A percentile compares a stretch with the other conserved stretches of the same genome.
These are phyloP conservation scores for Trametes gibbosa DNA, from an alignment of 768 basidiomycete genomes.

Conservation along the genomic window DNA sequence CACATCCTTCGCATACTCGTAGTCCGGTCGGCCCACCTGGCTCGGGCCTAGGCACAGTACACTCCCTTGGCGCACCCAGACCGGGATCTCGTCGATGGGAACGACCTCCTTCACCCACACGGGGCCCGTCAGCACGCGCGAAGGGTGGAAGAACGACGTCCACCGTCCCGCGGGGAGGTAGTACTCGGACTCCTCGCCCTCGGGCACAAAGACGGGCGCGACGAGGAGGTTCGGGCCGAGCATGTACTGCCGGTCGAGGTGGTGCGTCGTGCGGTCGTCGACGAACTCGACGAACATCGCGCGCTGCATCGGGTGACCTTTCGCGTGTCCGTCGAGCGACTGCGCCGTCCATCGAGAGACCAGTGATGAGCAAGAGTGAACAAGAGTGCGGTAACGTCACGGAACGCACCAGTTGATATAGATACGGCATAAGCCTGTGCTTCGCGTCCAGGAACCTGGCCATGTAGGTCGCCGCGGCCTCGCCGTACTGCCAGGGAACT, in stretches of 20 bases:
- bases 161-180: constrained; percentile 60
- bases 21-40: constrained; percentile 54
- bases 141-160: constrained; percentile 58
- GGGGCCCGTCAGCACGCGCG: constrained; percentile 55
- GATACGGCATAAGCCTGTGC: constrained; percentile 72
- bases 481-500: constrained; percentile 76
- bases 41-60: constrained; percentile 58
- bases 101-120: constrained; percentile 61
- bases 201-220: constrained; percentile 57
- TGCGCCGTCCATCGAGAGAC: constrained; percentile 18
- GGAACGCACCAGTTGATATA: constrained; percentile 50
- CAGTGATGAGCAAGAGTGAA: neutral
- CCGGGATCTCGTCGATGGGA: constrained; percentile 61
- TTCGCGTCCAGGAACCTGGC: constrained; percentile 60
- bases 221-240: constrained; percentile 58
- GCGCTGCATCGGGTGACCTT: constrained; percentile 56
- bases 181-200: constrained; percentile 53
- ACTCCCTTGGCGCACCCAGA: constrained; percentile 60
- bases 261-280: constrained; percentile 56
- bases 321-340: constrained; percentile 50
- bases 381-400: neutral
- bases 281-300: constrained; percentile 69
- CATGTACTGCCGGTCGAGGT: constrained; percentile 61
- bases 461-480: constrained; percentile 65
- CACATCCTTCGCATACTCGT: constrained; percentile 48